Percentiles rank a stretch among this genome's conserved stretches.
phyloP scores from a whole-genome alignment of 495 filamentous ascomycete genomes.

The Penicillium robsamsonii region DNA sequence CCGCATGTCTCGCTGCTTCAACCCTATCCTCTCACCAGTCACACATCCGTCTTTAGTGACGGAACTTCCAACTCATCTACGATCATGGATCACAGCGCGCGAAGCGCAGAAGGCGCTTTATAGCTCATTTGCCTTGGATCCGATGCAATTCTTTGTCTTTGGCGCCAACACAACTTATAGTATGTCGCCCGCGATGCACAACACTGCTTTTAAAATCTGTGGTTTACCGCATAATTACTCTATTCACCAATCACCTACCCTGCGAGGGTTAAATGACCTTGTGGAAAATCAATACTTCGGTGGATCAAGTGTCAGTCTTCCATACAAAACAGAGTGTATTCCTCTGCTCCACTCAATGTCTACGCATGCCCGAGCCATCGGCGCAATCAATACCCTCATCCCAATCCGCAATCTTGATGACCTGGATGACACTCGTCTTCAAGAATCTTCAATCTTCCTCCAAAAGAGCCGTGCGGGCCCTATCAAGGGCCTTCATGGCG shows the following conservation, averaged over 20 bases:
- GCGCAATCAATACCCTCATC: slow-evolving; percentile 73
- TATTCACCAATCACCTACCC: slow-evolving; percentile 60
- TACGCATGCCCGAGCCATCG: slow-evolving; percentile 72
- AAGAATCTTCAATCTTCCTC: slow-evolving; percentile 46
- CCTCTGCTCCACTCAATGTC: slow-evolving; percentile 66
- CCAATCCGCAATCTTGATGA: slow-evolving; percentile 61
- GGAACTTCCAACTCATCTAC: slow-evolving; percentile 23
- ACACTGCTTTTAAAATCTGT: slow-evolving; percentile 65
- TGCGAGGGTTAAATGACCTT: slow-evolving; percentile 64
- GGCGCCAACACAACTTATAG: slow-evolving; percentile 46
- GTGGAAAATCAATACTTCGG: slow-evolving; percentile 66
- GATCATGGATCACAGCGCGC: slow-evolving; percentile 41
- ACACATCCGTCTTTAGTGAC: slow-evolving; percentile 32
- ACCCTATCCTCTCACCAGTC: slow-evolving; percentile 63
- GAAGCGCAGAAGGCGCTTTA: slow-evolving; percentile 47
- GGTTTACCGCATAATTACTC: slow-evolving; percentile 73
- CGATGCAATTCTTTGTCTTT: slow-evolving; percentile 45
- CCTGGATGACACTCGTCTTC: slow-evolving; percentile 36
- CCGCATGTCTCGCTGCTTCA: slow-evolving; percentile 61
- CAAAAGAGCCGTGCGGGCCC: slow-evolving; percentile 62
- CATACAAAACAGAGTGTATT: slow-evolving; percentile 74
- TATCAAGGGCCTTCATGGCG: slow-evolving; percentile 66
- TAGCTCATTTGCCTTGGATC: slow-evolving; percentile 56
- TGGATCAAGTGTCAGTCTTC: slow-evolving; percentile 68
- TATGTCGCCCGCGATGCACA: slow-evolving; percentile 60